Conservation (phyloP, 495 filamentous ascomycete species). For the Hypoxylon cercidicola region DNA sequence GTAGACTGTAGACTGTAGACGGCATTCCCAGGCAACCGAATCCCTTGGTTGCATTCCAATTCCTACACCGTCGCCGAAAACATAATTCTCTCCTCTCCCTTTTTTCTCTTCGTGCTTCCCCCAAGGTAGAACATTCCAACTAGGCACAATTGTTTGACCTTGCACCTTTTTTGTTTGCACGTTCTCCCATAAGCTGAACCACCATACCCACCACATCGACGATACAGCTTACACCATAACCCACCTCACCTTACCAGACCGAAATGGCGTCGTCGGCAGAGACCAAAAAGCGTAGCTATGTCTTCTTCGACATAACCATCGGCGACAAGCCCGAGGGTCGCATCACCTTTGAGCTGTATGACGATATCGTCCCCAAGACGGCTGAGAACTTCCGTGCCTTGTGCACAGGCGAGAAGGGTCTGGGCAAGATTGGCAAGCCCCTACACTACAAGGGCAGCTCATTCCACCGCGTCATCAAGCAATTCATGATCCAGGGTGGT, state of each 20-base stretch:
- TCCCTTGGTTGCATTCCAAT: slow-evolving; percentile 33
- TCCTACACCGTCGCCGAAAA: slow-evolving; percentile 23
- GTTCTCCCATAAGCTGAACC: not conserved
- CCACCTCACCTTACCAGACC: not conserved
- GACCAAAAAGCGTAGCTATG: slow-evolving; percentile 69
- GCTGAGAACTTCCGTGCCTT: slow-evolving; percentile 95
- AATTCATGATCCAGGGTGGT: slow-evolving; percentile 99
- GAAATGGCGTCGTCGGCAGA: slow-evolving; percentile 51
- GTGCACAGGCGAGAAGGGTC: slow-evolving; percentile 90
- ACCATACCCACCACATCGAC: slow-evolving; percentile 1
- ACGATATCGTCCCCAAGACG: slow-evolving; percentile 94
- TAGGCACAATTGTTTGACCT: not conserved
- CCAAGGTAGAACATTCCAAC: not conserved
- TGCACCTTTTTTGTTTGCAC: not conserved
- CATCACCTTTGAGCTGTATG: slow-evolving; percentile 84
- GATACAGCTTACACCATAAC: slow-evolving; percentile 3
- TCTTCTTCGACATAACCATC: slow-evolving; percentile 91
- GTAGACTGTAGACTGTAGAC: too few species aligned
- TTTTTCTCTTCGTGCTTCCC: not conserved
- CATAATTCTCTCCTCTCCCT: slow-evolving; percentile 5
- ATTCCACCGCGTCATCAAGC: slow-evolving; percentile 98
- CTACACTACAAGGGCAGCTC: slow-evolving; percentile 88
- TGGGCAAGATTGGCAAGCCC: slow-evolving; percentile 83
- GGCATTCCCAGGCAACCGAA: slow-evolving; percentile 12
- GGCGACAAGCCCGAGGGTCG: slow-evolving; percentile 76